Evolutionary conservation across 192 early-diverging fungal genomes (phyloP), one percentile per base, ranked within the genome.

Genomic region (Linnemannia schmuckeri): DNA sequence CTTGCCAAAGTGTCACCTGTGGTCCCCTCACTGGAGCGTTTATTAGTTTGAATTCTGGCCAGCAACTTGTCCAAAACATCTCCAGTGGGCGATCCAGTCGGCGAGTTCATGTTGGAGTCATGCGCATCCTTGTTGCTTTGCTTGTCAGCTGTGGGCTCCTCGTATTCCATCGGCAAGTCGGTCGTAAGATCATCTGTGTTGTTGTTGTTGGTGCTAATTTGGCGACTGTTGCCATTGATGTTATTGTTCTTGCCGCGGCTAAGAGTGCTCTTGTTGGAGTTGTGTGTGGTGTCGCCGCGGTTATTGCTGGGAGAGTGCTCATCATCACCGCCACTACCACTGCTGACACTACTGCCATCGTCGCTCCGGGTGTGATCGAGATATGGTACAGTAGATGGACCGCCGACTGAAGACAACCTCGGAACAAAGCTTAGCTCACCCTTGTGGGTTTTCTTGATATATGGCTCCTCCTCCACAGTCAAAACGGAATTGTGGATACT

Each of bases 361-460:
- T 52, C 49, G 38, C 41, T 35, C 5, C 66, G 54, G 33, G 33
- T 38, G 17, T 22, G 72, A 20, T 63, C 74, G 27, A 49, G 15
- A n/a, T 37, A 35, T 27, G 40, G 24, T 4, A 63, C 30, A 6
- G 54, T 24, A 10, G 73, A 55, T 7, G 79, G n/a, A 12, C 42
- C 37, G 63, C 30, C 74, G 0, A 49, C 41, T 42, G 40, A 52
- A 3, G 80, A 71, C 20, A 52, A 33, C 40, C 78, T 75, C 13
- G 88, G 88, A 49, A 92, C 72, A 83, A 90, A 91, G 44, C 88
- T 88, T 22, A 93, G 82, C 57, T 93, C 92, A 6, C 93, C 93
- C 79, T 92, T 92, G 44, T 93, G 93, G 0, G 93, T 93, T 79
- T 92, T 93, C 71, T 92, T 93, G 68, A 93, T 92, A 47, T 92